phyloP scores from a whole-genome alignment of 306 rosid species.

The Cicer yamashitae region DNA sequence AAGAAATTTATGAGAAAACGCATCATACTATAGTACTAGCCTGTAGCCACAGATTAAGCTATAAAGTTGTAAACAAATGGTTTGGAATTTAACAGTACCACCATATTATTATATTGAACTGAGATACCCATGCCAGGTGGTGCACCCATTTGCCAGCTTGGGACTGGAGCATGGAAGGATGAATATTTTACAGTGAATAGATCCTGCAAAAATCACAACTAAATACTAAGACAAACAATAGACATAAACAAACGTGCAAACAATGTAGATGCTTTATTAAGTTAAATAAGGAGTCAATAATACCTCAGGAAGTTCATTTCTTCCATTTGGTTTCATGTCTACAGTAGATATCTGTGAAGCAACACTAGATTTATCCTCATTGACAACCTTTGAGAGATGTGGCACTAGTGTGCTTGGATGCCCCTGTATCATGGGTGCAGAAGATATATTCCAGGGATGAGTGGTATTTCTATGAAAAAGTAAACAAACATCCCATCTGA shows the following conservation, averaged over 20 bases:
- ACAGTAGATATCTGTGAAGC: constrained; percentile 55
- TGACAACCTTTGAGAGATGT: constrained; percentile 49
- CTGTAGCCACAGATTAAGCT: constrained; percentile 25
- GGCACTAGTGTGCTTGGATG: constrained; percentile 54
- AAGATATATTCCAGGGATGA: constrained; percentile 63
- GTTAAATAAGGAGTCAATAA: constrained; percentile 30
- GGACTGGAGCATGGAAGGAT: constrained; percentile 63
- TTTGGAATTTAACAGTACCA: constrained; percentile 53
- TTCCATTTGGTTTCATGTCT: constrained; percentile 63
- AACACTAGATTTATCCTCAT: constrained; percentile 45
- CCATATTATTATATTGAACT: constrained; percentile 60
- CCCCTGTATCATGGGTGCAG: constrained; percentile 50
- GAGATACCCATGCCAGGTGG: constrained; percentile 64
- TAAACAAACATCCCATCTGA: constrained; percentile 35
- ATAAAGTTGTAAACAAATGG: constrained; percentile 8
- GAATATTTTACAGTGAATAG: constrained; percentile 65
- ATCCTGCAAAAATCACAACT: constrained; percentile 65
- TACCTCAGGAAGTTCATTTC: constrained; percentile 88
- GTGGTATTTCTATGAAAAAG: constrained; percentile 47
- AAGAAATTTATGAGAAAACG: constrained; percentile 44
- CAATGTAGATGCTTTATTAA: constrained; percentile 29
- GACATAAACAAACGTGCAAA: constrained; percentile 24
- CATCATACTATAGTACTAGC: constrained; percentile 38
- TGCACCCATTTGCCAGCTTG: constrained; percentile 77
- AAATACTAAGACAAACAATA: constrained; percentile 37